A percentile compares a stretch with the other conserved stretches of the same genome.
Evolutionary conservation across 2,329 filamentous ascomycete species (phyloP).

Genomic region (Fusarium sp.): DNA sequence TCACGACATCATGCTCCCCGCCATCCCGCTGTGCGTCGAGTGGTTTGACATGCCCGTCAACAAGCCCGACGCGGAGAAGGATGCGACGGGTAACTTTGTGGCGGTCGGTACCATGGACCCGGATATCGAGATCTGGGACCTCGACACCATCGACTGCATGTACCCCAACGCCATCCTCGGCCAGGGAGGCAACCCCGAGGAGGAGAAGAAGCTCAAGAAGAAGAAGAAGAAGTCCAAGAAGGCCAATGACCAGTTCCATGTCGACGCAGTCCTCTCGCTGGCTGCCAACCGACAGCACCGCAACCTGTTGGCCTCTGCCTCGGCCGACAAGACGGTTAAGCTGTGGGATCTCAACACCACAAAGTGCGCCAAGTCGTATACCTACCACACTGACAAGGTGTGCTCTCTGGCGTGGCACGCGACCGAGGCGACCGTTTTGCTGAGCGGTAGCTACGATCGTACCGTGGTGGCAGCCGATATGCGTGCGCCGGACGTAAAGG

Average conservation of each 20-base stretch:
- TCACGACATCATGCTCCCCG: slow-evolving; percentile 99
- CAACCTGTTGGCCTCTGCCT: slow-evolving; percentile 93
- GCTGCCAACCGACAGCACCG: slow-evolving; percentile 93
- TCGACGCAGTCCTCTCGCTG: slow-evolving; percentile 91
- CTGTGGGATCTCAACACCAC: slow-evolving; percentile 95
- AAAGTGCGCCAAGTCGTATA: slow-evolving; percentile 95
- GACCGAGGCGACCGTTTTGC: slow-evolving; percentile 84
- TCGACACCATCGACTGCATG: slow-evolving; percentile 97
- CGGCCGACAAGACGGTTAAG: slow-evolving; percentile 97
- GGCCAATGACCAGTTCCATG: slow-evolving; percentile 91
- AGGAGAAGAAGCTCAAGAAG: slow-evolving; percentile 78
- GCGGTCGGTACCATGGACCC: slow-evolving; percentile 97
- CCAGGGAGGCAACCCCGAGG: slow-evolving; percentile 69
- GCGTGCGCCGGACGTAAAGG: slow-evolving; percentile 87
- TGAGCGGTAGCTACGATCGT: slow-evolving; percentile 95
- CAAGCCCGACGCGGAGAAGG: slow-evolving; percentile 71
- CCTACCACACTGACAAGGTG: slow-evolving; percentile 96
- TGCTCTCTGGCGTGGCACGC: slow-evolving; percentile 96
- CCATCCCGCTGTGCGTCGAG: slow-evolving; percentile 94
- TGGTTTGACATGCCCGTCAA: slow-evolving; percentile 95
- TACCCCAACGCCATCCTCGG: slow-evolving; percentile 97
- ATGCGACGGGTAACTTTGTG: slow-evolving; percentile 86
- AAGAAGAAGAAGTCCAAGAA: slow-evolving; percentile 93
- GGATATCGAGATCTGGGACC: slow-evolving; percentile 98
- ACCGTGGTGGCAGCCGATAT: slow-evolving; percentile 96